A percentile compares a stretch with the other conserved stretches of the same genome.
phyloP scores from a whole-genome alignment of 2,329 filamentous ascomycete species.

The Monosporascus sp. region DNA sequence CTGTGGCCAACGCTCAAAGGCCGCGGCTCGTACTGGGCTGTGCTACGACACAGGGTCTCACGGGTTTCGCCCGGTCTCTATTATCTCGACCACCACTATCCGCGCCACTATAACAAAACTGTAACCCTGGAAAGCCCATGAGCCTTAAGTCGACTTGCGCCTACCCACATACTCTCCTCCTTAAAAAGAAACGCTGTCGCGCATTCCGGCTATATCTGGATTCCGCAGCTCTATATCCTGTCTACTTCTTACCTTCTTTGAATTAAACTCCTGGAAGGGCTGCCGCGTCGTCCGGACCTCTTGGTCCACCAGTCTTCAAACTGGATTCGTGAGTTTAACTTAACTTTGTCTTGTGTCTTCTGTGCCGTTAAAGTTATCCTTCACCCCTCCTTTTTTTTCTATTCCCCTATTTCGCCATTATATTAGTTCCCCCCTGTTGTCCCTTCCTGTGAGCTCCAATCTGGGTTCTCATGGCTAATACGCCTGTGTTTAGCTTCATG shows the following conservation, averaged over 20 bases:
- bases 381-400: neutral
- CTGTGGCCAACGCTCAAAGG: too few relatives aligned
- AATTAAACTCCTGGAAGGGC: conserved; percentile 11
- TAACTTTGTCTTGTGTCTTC: neutral
- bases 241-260: neutral
- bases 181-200: neutral
- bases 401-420: neutral
- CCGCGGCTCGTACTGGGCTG: too few relatives aligned
- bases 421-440: neutral
- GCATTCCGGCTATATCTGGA: neutral
- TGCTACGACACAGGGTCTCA: too few relatives aligned
- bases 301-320: conserved; percentile 27
- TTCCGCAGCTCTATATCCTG: neutral
- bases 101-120: neutral
- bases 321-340: conserved; percentile 27
- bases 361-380: neutral
- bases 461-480: conserved; percentile 12
- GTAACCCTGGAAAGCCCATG: neutral
- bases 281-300: conserved; percentile 19
- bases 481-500: conserved; percentile 40
- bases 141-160: neutral
- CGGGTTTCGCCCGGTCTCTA: too few relatives aligned
- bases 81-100: neutral
- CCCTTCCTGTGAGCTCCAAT: neutral
- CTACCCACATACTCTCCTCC: neutral